These are phyloP conservation scores for Brassica nigra DNA, from an alignment of 345 rosid species.

Conservation along the genomic window DNA sequence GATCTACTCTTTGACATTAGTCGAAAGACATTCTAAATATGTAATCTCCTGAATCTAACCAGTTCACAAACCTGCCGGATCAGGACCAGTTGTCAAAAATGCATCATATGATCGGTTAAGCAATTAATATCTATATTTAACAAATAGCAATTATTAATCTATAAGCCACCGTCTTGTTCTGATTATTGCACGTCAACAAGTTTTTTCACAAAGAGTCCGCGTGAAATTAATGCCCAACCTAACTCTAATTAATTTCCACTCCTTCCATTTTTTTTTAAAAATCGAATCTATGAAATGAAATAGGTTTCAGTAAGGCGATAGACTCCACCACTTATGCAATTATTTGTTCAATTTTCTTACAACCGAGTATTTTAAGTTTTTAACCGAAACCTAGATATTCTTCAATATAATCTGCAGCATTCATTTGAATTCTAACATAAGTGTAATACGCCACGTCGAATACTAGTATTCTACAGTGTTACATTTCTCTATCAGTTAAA, in stretches of 20 bases:
- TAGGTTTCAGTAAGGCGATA: not conserved
- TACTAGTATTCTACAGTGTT: too few species aligned
- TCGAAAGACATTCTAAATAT: too few species aligned
- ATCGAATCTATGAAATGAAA: not conserved
- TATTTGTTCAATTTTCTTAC: not conserved
- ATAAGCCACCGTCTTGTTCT: not conserved
- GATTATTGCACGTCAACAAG: constrained; percentile 3
- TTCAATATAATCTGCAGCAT: not conserved
- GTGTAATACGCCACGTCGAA: not conserved
- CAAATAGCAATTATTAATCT: not conserved
- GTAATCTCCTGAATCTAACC: too few species aligned
- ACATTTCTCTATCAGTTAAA: too few species aligned
- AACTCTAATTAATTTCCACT: constrained; percentile 23
- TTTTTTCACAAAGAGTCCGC: constrained; percentile 27
- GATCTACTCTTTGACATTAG: too few species aligned
- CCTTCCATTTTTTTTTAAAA: not conserved
- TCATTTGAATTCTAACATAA: not conserved
- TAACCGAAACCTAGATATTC: not conserved
- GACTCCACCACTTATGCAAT: not conserved
- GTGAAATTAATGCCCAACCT: constrained; percentile 38
- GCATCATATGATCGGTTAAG: not conserved
- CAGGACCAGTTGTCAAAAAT: not conserved
- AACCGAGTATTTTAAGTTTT: not conserved
- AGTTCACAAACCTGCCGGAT: too few species aligned
- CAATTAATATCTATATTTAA: not conserved